Conservation (phyloP, 129 eudicot genomes). For the Glebionis coronaria region DNA sequence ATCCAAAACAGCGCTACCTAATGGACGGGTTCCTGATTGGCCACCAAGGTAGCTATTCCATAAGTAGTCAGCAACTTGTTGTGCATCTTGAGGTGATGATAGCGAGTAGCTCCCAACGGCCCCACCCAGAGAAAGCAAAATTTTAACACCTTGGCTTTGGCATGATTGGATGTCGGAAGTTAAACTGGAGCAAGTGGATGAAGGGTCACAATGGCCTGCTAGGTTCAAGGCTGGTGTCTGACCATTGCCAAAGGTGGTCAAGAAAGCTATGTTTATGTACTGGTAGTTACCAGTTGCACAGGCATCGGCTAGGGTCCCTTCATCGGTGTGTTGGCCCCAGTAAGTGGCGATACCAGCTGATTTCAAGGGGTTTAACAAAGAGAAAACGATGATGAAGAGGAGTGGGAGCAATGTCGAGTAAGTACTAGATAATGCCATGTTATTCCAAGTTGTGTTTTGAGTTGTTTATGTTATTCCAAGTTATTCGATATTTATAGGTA, state of each 20-base stretch:
- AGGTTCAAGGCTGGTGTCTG: conserved; percentile 55
- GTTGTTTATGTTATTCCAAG: too few species aligned
- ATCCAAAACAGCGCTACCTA: conserved; percentile 62
- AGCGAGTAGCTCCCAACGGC: conserved; percentile 39
- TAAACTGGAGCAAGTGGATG: conserved; percentile 36
- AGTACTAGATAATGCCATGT: too few species aligned
- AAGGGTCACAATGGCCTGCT: conserved; percentile 56
- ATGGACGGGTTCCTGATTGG: conserved; percentile 43
- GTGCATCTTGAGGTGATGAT: conserved; percentile 56
- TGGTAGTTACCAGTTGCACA: too few species aligned
- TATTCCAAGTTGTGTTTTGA: too few species aligned
- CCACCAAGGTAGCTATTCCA: conserved; percentile 63
- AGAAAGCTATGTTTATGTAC: conserved; percentile 44
- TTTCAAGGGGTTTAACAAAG: too few species aligned
- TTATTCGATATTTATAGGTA: neutral
- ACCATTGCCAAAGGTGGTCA: conserved; percentile 48
- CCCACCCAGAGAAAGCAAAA: conserved; percentile 68
- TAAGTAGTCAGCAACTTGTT: conserved; percentile 41
- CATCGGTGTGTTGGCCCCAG: too few species aligned
- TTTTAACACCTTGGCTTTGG: conserved; percentile 51
- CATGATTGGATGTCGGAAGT: conserved; percentile 40
- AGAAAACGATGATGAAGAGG: too few species aligned
- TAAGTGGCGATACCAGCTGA: too few species aligned
- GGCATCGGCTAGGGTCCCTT: too few species aligned
- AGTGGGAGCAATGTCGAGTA: too few species aligned